These are phyloP conservation scores for Phaeophleospora eucalypticola DNA, from an alignment of 2,329 filamentous ascomycete genomes.

Conservation along the genomic window DNA sequence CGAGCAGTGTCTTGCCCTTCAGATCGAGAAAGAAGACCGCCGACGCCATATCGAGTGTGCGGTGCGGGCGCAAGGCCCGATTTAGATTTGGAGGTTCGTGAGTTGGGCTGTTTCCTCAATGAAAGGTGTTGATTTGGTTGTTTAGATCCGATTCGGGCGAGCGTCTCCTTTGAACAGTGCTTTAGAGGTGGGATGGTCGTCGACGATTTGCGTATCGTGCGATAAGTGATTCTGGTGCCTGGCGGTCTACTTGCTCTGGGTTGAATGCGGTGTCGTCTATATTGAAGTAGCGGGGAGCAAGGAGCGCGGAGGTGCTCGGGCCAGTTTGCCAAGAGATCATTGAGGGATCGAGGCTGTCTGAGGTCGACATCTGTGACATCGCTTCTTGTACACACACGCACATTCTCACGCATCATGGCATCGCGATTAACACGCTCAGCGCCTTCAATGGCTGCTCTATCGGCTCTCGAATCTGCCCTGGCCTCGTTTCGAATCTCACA, in stretches of 20 bases:
- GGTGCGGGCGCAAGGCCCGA: constrained; percentile 25
- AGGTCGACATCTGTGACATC: background rate
- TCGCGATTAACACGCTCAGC: constrained; percentile 12
- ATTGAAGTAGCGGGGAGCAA: constrained; percentile 3
- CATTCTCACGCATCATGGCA: constrained; percentile 9
- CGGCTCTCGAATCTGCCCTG: constrained; percentile 30
- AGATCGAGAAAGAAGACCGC: constrained; percentile 97
- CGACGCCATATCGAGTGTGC: constrained; percentile 70
- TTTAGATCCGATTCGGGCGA: too few relatives aligned
- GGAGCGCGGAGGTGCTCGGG: constrained; percentile 15
- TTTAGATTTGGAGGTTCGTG: constrained; percentile 1
- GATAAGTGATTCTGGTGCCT: too few relatives aligned
- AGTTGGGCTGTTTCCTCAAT: background rate
- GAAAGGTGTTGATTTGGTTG: background rate
- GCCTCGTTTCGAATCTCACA: constrained; percentile 29
- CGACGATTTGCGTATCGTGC: too few relatives aligned
- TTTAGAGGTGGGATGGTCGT: too few relatives aligned
- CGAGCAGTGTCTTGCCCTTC: constrained; percentile 99
- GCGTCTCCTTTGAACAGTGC: too few relatives aligned
- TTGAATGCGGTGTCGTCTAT: background rate
- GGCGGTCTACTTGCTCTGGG: background rate
- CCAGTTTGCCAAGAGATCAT: constrained; percentile 11
- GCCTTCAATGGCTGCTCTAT: constrained; percentile 28
- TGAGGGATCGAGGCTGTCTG: too few relatives aligned
- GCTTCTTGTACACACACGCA: background rate